These are phyloP conservation scores for Fusarium sp. DNA, from an alignment of 2,329 filamentous ascomycete genomes.

Conservation along the genomic window DNA sequence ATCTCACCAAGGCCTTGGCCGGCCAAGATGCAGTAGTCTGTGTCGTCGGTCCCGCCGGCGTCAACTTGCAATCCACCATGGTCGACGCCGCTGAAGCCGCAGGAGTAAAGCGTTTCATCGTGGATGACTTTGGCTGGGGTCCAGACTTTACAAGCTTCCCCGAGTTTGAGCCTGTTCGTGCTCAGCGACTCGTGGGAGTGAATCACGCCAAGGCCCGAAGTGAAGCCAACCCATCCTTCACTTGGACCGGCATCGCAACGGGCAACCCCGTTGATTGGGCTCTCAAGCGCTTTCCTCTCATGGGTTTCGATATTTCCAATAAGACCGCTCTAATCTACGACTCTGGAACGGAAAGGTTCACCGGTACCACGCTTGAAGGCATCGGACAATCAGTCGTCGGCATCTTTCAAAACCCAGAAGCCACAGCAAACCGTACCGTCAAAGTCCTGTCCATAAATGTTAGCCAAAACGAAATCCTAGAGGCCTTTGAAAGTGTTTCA, in stretches of 20 bases:
- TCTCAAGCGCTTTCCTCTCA: slow-evolving; percentile 23
- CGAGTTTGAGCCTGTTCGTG: slow-evolving; percentile 25
- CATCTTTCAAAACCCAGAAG: slow-evolving; percentile 16
- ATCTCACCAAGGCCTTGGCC: not conserved
- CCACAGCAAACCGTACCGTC: slow-evolving; percentile 24
- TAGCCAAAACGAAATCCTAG: slow-evolving; percentile 24
- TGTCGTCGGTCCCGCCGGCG: slow-evolving; percentile 23
- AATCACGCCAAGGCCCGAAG: slow-evolving; percentile 16
- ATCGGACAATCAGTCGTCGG: slow-evolving; percentile 34
- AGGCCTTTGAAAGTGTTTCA: slow-evolving; percentile 8
- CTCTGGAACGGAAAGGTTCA: slow-evolving; percentile 20
- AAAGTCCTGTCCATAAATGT: slow-evolving; percentile 28
- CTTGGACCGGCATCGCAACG: slow-evolving; percentile 24
- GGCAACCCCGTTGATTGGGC: slow-evolving; percentile 36
- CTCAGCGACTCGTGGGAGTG: slow-evolving; percentile 11
- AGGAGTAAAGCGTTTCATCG: slow-evolving; percentile 28
- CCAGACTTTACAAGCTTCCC: slow-evolving; percentile 25
- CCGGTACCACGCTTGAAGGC: slow-evolving; percentile 18
- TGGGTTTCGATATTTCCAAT: slow-evolving; percentile 25
- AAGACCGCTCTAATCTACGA: slow-evolving; percentile 20
- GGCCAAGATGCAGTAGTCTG: slow-evolving; percentile 26
- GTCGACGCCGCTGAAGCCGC: slow-evolving; percentile 28
- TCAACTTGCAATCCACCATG: slow-evolving; percentile 23
- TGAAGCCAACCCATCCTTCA: slow-evolving; percentile 11
- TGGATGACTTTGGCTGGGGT: slow-evolving; percentile 31